Evolutionary conservation across 2,329 filamentous ascomycete species (phyloP).

Genomic region (Cordyceps cateniannulata): DNA sequence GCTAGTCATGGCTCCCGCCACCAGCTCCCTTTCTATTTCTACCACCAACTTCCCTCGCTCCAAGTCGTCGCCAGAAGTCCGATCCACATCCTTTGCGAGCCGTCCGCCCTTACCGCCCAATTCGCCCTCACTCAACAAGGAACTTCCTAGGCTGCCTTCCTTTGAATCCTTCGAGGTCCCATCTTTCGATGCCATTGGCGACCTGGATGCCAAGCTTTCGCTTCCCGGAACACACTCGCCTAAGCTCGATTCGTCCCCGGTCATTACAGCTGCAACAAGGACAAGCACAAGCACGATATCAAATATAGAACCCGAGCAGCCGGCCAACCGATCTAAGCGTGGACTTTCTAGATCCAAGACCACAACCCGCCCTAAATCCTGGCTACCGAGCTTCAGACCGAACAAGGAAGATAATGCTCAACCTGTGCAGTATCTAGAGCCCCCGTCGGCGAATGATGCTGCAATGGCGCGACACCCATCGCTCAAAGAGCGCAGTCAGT

Average conservation of each 20-base stretch:
- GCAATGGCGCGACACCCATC: slow-evolving; percentile 18
- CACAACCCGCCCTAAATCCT: slow-evolving; percentile 44
- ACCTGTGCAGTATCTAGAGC: slow-evolving; percentile 21
- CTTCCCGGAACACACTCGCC: slow-evolving; percentile 21
- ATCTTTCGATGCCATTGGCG: slow-evolving; percentile 44
- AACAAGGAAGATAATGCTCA: slow-evolving; percentile 21
- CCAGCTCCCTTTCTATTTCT: slow-evolving; percentile 18
- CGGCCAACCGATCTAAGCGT: not conserved
- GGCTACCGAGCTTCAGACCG: slow-evolving; percentile 43
- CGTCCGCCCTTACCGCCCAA: slow-evolving; percentile 3
- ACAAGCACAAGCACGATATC: slow-evolving; percentile 6
- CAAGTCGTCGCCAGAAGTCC: slow-evolving; percentile 27
- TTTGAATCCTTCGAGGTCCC: slow-evolving; percentile 44
- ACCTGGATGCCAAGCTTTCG: slow-evolving; percentile 41
- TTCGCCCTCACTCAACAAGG: slow-evolving; percentile 22
- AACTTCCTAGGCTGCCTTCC: slow-evolving; percentile 22
- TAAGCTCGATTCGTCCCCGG: not conserved
- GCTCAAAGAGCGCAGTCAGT: slow-evolving; percentile 29
- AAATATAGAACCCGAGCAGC: slow-evolving; percentile 33
- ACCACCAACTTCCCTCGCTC: slow-evolving; percentile 26
- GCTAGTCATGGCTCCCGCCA: slow-evolving; percentile 30
- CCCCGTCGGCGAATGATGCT: slow-evolving; percentile 20
- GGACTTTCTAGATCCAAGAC: slow-evolving; percentile 19
- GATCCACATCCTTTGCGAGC: slow-evolving; percentile 21
- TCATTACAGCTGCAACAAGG: not conserved